Percentiles rank a stretch among this genome's conserved stretches.
phyloP scores from a whole-genome alignment of 2,329 filamentous ascomycete species.

The Teratosphaeria destructans region DNA sequence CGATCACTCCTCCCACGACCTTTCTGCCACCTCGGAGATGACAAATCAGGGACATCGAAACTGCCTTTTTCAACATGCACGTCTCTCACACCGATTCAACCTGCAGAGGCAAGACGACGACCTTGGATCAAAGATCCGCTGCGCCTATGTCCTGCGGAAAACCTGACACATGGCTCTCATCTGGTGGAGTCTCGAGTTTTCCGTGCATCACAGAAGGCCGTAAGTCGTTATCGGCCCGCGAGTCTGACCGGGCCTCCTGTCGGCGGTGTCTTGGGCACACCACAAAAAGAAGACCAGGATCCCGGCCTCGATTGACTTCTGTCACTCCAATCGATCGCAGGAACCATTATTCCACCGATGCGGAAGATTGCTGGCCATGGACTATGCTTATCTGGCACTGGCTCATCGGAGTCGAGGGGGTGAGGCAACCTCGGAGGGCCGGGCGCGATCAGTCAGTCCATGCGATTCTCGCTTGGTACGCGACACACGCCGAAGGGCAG shows the following conservation, averaged over 20 bases:
- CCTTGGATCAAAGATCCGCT: slow-evolving; percentile 6
- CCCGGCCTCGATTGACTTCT: slow-evolving; percentile 7
- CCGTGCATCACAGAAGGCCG: slow-evolving; percentile 8
- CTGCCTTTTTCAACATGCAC: too few species aligned
- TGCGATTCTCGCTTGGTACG: slow-evolving; percentile 10
- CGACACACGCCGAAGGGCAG: slow-evolving; percentile 10
- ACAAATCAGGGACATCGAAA: too few species aligned
- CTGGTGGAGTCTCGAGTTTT: slow-evolving; percentile 7
- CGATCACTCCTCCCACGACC: too few species aligned
- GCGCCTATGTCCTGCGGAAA: slow-evolving; percentile 8
- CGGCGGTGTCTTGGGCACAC: slow-evolving; percentile 10
- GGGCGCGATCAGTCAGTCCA: slow-evolving; percentile 5
- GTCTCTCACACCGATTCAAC: slow-evolving; percentile 7
- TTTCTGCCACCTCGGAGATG: too few species aligned
- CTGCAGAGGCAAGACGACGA: slow-evolving; percentile 8
- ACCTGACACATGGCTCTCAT: slow-evolving; percentile 14
- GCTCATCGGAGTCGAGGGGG: slow-evolving; percentile 8
- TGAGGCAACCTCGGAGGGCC: slow-evolving; percentile 8
- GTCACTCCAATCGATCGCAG: slow-evolving; percentile 12
- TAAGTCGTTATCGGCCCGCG: slow-evolving; percentile 10
- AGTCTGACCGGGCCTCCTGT: slow-evolving; percentile 10
- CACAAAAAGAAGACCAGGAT: slow-evolving; percentile 5
- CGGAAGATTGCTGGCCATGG: slow-evolving; percentile 9
- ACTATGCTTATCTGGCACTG: slow-evolving; percentile 14
- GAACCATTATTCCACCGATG: slow-evolving; percentile 10